Evolutionary conservation across 768 basidiomycete genomes (phyloP), one percentile per base, ranked within the genome.

Genomic region (Tricholoma bakamatsutake): DNA sequence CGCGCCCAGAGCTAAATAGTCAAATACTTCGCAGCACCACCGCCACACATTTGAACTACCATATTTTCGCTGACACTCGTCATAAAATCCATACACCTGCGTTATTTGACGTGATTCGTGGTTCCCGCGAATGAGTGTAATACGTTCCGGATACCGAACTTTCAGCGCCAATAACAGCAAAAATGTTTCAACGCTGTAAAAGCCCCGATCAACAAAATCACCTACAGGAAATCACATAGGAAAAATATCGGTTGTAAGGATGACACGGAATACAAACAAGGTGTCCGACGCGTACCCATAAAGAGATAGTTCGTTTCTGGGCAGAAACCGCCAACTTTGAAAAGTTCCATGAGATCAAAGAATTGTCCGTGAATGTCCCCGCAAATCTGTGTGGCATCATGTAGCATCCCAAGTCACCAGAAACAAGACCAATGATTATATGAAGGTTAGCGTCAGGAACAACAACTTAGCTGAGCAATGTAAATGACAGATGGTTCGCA

Each of bases 341-440:
- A 96, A 56, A 99, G 79, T 72, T 99, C 92, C 82, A 98, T 85
- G 61, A 98, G 79, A 69, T 98, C 96, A 71, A 88, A 97, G 68
- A 98, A 97, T 66, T 98, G 96, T 9, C 95, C 94, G 65, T 98
- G 95, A 45, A 98, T 97, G 73, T 98, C 95, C 7, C 95, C 95
- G 66, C 90, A 93, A 66, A 93, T 90, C 88, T 90, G 48, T 53
- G 24, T 4, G 24, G 7, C n/a, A 37, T 28, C 12, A 8, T 35
- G 34, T n/a, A 53, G 3, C 21, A 34, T 37, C 45, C 43, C 35
- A 52, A 34, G 54, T 50, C 31, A 50, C 31, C 42, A 50, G 33
- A 24, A 47, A 50, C 40, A 43, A 48, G 56, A 53, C 58, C 55
- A 55, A 65, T 47, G 59, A 57, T 64, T 46, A 54, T 51, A 31